Percentiles rank a stretch among this genome's conserved stretches.
These are phyloP conservation scores for Calonectria hawksworthii DNA, from an alignment of 2,329 filamentous ascomycete genomes.

Conservation along the genomic window DNA sequence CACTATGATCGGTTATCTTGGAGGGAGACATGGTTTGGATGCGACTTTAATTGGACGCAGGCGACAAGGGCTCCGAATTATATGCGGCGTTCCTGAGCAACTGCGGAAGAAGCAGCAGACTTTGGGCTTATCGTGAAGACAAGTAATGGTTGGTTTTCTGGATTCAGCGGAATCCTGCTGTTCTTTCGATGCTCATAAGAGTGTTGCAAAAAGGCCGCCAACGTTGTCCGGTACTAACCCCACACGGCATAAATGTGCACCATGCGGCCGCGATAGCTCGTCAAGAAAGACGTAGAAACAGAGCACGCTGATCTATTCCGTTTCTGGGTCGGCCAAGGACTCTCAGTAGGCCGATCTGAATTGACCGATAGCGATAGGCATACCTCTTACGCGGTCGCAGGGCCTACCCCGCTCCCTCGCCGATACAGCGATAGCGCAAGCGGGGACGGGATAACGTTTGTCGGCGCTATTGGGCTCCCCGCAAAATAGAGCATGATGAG, in stretches of 20 bases:
- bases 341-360: background rate
- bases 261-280: background rate
- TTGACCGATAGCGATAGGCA: conserved; percentile 10
- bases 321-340: background rate
- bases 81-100: background rate
- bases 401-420: background rate
- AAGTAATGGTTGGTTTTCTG: background rate
- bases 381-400: background rate
- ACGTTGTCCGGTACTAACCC: background rate
- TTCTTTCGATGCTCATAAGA: background rate
- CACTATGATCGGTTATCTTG: background rate
- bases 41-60: background rate
- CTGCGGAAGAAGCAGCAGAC: too few relatives aligned
- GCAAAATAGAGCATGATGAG: background rate
- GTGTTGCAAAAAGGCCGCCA: background rate
- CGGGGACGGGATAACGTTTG: conserved; percentile 4
- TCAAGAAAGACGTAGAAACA: background rate
- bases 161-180: background rate
- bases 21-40: conserved; percentile 6
- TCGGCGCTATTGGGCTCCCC: background rate
- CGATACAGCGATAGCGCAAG: background rate
- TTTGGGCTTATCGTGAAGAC: background rate
- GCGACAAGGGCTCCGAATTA: background rate
- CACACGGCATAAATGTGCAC: background rate
- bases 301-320: background rate